These are phyloP conservation scores for Gastrodia elata DNA, from an alignment of 106 monocot species.

Conservation along the genomic window DNA sequence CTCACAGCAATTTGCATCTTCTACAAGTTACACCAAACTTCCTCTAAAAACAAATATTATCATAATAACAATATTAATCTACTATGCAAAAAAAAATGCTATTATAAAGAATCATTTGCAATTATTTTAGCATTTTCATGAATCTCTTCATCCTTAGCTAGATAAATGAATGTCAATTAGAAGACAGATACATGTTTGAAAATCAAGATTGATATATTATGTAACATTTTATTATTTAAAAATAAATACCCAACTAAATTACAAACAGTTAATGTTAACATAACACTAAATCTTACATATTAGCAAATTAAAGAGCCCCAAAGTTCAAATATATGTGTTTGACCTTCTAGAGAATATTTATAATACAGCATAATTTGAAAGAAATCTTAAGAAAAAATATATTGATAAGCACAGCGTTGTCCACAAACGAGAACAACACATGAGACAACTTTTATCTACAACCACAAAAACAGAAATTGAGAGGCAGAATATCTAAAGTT, in stretches of 20 bases:
- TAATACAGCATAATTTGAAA: neutral
- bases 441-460: neutral
- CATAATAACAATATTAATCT: neutral
- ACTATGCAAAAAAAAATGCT: neutral
- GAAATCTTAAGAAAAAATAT: neutral
- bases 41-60: no score
- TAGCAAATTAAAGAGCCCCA: neutral
- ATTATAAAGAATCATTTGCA: neutral
- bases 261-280: neutral
- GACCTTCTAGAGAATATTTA: neutral
- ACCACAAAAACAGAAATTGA: neutral
- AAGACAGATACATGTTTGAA: no score
- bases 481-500: neutral
- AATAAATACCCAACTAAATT: neutral
- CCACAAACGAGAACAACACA: neutral
- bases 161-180: neutral
- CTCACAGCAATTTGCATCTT: no score
- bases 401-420: neutral
- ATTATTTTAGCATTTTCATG: neutral
- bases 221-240: neutral
- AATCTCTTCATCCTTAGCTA: neutral
- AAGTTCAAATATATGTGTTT: neutral
- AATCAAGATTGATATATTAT: neutral
- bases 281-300: neutral
- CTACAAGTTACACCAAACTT: no score